Base-by-base conservation (phyloP, 495 filamentous ascomycete genomes). In the Aspergillus carlsbadensis region DNA sequence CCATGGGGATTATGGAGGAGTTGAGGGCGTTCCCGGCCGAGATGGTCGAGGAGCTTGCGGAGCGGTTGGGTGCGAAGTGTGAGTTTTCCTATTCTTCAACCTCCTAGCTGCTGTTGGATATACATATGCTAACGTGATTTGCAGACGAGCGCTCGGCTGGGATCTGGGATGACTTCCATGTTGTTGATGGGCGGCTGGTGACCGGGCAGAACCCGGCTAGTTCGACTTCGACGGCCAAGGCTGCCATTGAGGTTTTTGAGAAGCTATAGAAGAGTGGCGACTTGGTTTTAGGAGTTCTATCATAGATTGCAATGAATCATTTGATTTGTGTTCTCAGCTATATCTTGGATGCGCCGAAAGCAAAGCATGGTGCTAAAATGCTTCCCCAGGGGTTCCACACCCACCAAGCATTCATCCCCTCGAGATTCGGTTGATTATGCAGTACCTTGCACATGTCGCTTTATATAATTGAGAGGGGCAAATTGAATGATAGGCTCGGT, bases 121-220 rank as follows among this genome's bases (percentile, higher is more conserved):
- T 60, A 21, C 37, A 14, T 21, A 44, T 53, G 36, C 11, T 45
- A 13, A 46, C 18, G 1, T 36, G 5, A 29, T 18, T 18, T 14
- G 4, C 39, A 77, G 71, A 80, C 62, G 67, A 65, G 31, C 62
- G 70, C 1, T 56, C 69, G 5, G 36, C 57, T 24, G 77, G 73
- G 7, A 64, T 74, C 29, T 80, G 77, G 78, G 78, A 76, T 66
- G 70, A 72, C 41, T 79, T 75, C 54, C 64, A 74, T 56, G 60
- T 78, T 47, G 65, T 71, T 18, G 75, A 77, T 46, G 86, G 86
- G 1, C 82, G 75, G 54, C 52, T 90, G 24, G 83, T 90, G 17
- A 89, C 87, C 5, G 87, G 87, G 0, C 84, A 89, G 72, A 90
- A 89, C 57, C 87, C 87, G 6, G 80, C 78, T 6, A 87, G 83